A percentile compares a stretch with the other conserved stretches of the same genome.
Evolutionary conservation across 1,139 yeast species (phyloP).

Genomic region (Cylindricascospora bacillispora): DNA sequence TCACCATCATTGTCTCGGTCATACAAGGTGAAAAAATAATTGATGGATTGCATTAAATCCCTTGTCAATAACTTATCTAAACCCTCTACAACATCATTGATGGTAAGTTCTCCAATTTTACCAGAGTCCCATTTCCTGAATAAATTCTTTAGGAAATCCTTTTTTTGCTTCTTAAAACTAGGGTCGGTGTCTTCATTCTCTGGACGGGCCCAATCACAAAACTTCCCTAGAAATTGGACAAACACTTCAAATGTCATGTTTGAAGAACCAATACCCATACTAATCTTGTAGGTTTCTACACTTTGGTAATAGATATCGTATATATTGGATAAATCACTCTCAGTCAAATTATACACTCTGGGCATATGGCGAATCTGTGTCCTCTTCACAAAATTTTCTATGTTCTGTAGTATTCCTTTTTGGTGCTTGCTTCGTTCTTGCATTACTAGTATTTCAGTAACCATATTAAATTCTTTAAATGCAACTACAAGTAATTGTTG

Average conservation of each 20-base stretch:
- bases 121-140: constrained; percentile 62
- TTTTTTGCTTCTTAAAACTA: constrained; percentile 23
- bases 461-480: constrained; percentile 73
- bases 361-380: constrained; percentile 83
- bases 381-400: constrained; percentile 81
- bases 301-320: constrained; percentile 80
- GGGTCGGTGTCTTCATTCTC: constrained; percentile 29
- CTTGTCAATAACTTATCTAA: constrained; percentile 54
- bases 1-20: constrained; percentile 49
- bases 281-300: constrained; percentile 50
- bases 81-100: constrained; percentile 63
- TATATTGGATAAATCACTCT: constrained; percentile 49
- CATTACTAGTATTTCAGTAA: constrained; percentile 62
- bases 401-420: constrained; percentile 68
- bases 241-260: constrained; percentile 67
- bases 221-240: constrained; percentile 58
- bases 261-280: constrained; percentile 59
- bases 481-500: constrained; percentile 87
- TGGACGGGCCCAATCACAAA: constrained; percentile 63
- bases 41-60: constrained; percentile 68
- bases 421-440: constrained; percentile 62
- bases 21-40: constrained; percentile 68
- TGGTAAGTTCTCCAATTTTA: constrained; percentile 41
- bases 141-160: constrained; percentile 46
- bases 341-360: constrained; percentile 47